phyloP scores from a whole-genome alignment of 2,329 filamentous ascomycete genomes.

The Dothiorella sarmentorum region DNA sequence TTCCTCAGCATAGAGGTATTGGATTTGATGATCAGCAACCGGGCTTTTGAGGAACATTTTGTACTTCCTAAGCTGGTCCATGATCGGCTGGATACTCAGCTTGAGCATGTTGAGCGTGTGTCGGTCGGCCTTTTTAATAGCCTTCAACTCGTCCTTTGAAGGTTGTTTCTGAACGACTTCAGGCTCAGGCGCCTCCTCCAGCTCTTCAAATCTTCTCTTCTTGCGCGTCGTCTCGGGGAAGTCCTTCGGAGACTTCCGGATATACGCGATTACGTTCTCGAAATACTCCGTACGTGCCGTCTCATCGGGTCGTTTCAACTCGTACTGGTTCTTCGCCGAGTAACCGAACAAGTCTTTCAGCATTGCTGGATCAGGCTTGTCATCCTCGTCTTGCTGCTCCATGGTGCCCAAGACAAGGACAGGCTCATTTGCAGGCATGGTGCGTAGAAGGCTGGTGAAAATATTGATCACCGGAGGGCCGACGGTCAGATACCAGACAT shows the following conservation, averaged over 20 bases:
- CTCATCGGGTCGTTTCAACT: conserved; percentile 63
- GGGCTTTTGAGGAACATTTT: conserved; percentile 75
- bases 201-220: conserved; percentile 73
- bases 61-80: conserved; percentile 96
- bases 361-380: conserved; percentile 56
- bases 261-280: conserved; percentile 66
- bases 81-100: conserved; percentile 84
- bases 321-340: conserved; percentile 72
- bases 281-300: conserved; percentile 79
- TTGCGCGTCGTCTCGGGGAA: conserved; percentile 87
- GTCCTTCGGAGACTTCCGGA: conserved; percentile 74
- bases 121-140: conserved; percentile 76
- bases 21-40: conserved; percentile 69
- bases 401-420: conserved; percentile 83
- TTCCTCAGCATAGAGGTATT: conserved; percentile 80
- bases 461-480: conserved; percentile 66
- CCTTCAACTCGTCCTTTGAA: conserved; percentile 76
- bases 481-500: conserved; percentile 77
- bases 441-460: conserved; percentile 76
- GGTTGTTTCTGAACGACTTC: conserved; percentile 50
- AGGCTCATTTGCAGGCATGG: conserved; percentile 85
- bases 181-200: conserved; percentile 67
- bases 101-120: conserved; percentile 84
- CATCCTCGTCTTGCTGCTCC: conserved; percentile 62
- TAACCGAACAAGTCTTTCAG: conserved; percentile 80